Evolutionary conservation across 306 rosid species (phyloP).

Genomic region (Quercus agrifolia): DNA sequence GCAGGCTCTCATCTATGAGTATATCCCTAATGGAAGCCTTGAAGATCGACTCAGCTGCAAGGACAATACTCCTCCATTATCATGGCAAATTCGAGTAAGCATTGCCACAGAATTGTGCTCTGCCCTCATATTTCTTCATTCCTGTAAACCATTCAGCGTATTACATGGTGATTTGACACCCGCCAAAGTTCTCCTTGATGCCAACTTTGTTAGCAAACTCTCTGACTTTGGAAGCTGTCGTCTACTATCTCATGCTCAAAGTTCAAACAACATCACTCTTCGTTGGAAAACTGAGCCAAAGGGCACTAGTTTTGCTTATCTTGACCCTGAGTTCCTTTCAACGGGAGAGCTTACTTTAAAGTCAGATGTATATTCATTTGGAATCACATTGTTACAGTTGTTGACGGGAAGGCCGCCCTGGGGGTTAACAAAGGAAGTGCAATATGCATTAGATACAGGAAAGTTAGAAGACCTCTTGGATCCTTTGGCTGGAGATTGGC

Average conservation of each 20-base stretch:
- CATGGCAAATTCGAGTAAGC: slow-evolving; percentile 80
- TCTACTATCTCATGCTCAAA: slow-evolving; percentile 35
- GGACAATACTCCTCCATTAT: slow-evolving; percentile 58
- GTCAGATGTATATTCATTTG: slow-evolving; percentile 91
- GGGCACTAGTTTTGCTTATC: slow-evolving; percentile 56
- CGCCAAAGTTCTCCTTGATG: slow-evolving; percentile 72
- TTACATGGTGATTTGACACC: slow-evolving; percentile 89
- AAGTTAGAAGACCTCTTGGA: slow-evolving; percentile 55
- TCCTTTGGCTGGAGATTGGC: slow-evolving; percentile 96
- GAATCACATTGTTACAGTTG: slow-evolving; percentile 61
- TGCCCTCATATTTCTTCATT: slow-evolving; percentile 76
- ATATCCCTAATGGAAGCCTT: slow-evolving; percentile 84
- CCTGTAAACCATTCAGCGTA: slow-evolving; percentile 70
- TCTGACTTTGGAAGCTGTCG: slow-evolving; percentile 82
- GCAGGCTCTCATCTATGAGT: slow-evolving; percentile 69
- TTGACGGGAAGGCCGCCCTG: slow-evolving; percentile 71
- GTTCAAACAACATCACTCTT: slow-evolving; percentile 33
- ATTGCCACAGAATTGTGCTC: slow-evolving; percentile 79
- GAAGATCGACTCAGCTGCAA: slow-evolving; percentile 77
- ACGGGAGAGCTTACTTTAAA: slow-evolving; percentile 72
- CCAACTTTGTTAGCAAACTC: slow-evolving; percentile 65
- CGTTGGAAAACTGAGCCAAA: slow-evolving; percentile 63
- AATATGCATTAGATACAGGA: slow-evolving; percentile 50
- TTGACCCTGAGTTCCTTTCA: slow-evolving; percentile 77
- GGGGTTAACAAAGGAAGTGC: slow-evolving; percentile 58